These are phyloP conservation scores for Galerina marginata DNA, from an alignment of 768 basidiomycete genomes.

Conservation along the genomic window DNA sequence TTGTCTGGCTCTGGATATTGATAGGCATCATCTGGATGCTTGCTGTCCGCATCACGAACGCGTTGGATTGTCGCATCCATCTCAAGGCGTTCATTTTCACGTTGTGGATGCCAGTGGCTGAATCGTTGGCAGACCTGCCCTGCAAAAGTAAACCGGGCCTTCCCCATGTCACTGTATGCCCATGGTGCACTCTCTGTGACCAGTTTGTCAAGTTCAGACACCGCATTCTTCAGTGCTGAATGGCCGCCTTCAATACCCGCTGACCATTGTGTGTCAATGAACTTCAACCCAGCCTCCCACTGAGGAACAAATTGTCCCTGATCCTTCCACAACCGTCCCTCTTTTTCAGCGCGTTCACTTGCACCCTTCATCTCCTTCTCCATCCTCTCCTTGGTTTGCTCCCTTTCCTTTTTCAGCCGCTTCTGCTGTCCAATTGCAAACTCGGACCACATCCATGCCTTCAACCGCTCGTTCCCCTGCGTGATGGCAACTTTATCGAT, in stretches of 20 bases:
- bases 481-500: too few relatives aligned
- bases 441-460: not conserved
- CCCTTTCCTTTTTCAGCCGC: not conserved
- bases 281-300: not conserved
- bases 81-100: too few relatives aligned
- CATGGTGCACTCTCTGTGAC: too few relatives aligned
- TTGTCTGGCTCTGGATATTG: not conserved
- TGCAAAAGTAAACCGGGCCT: too few relatives aligned
- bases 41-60: too few relatives aligned
- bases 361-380: not conserved
- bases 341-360: not conserved
- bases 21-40: too few relatives aligned
- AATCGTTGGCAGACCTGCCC: too few relatives aligned
- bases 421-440: not conserved
- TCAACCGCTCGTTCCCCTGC: not conserved
- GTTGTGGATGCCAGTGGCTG: too few relatives aligned
- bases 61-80: too few relatives aligned
- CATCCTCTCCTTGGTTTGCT: not conserved
- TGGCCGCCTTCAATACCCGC: not conserved
- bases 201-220: too few relatives aligned
- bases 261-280: not conserved
- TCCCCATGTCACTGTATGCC: too few relatives aligned
- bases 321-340: not conserved
- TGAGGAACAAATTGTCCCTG: not conserved
- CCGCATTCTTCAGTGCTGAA: too few relatives aligned